Evolutionary conservation across 768 basidiomycete genomes (phyloP).

Genomic region (Chalciporus pseudorubinellus): DNA sequence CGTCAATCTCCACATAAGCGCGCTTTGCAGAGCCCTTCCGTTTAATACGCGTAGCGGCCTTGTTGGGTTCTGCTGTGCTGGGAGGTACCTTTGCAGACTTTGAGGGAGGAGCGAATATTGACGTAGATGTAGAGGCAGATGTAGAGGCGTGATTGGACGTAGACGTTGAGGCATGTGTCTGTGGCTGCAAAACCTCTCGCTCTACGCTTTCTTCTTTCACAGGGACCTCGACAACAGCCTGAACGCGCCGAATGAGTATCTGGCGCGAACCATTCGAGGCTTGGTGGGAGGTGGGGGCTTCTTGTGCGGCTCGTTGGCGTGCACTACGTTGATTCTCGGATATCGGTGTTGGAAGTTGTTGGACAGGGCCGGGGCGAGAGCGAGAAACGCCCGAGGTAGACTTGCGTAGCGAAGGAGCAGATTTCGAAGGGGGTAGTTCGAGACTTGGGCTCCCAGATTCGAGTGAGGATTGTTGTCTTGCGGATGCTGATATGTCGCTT

Average conservation of each 20-base stretch:
- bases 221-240: constrained; percentile 53
- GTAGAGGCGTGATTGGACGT: constrained; percentile 11
- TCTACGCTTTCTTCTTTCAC: constrained; percentile 63
- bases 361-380: constrained; percentile 7
- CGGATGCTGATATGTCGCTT: constrained; percentile 30
- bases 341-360: constrained; percentile 31
- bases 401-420: constrained; percentile 25
- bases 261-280: constrained; percentile 18
- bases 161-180: constrained; percentile 7
- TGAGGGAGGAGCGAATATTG: background rate
- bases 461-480: constrained; percentile 18
- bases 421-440: constrained; percentile 32
- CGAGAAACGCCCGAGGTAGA: constrained; percentile 5
- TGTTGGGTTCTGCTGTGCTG: constrained; percentile 3
- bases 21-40: constrained; percentile 26
- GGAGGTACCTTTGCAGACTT: constrained; percentile 12
- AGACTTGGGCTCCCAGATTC: constrained; percentile 24
- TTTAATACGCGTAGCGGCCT: constrained; percentile 10
- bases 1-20: constrained; percentile 33
- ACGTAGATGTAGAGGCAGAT: constrained; percentile 11
- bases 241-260: constrained; percentile 58
- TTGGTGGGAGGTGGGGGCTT: constrained; percentile 1
- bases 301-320: constrained; percentile 21
- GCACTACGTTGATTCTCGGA: constrained; percentile 29
- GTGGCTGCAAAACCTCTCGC: constrained; percentile 28